Percentiles rank a stretch among this genome's conserved stretches.
phyloP scores from a whole-genome alignment of 495 filamentous ascomycete species.

The Xylaria sp. region DNA sequence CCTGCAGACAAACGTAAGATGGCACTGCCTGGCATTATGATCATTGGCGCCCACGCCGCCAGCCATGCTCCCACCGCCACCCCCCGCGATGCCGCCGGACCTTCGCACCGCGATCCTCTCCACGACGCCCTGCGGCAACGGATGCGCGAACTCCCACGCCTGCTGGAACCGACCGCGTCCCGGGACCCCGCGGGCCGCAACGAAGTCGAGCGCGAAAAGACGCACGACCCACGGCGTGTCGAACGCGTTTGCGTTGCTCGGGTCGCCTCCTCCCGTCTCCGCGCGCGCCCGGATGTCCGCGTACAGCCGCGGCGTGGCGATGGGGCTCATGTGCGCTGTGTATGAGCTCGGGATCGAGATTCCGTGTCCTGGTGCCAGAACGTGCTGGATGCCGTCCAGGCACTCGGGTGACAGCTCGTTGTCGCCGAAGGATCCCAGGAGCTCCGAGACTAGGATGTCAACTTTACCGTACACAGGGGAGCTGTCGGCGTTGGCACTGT shows the following conservation, averaged over 20 bases:
- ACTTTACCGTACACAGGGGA: constrained; percentile 63
- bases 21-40: constrained; percentile 82
- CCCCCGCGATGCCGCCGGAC: constrained; percentile 59
- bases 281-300: constrained; percentile 67
- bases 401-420: constrained; percentile 93
- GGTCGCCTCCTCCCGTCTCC: constrained; percentile 48
- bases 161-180: constrained; percentile 65
- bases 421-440: constrained; percentile 91
- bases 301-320: constrained; percentile 86
- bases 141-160: constrained; percentile 75
- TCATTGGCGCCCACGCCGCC: constrained; percentile 73
- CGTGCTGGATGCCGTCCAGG: constrained; percentile 85
- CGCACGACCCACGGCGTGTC: constrained; percentile 93
- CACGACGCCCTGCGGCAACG: constrained; percentile 53
- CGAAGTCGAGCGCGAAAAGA: constrained; percentile 84
- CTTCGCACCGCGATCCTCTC: constrained; percentile 57
- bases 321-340: constrained; percentile 87
- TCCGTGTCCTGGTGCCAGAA: constrained; percentile 74
- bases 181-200: constrained; percentile 63
- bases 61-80: constrained; percentile 66
- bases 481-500: constrained; percentile 18
- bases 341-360: constrained; percentile 95
- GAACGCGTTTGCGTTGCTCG: constrained; percentile 60
- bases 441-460: constrained; percentile 92
- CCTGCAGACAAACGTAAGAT: constrained; percentile 72